These are phyloP conservation scores for Cutaneotrichosporon arboriforme DNA, from an alignment of 1,284 basidiomycete species.

Conservation along the genomic window DNA sequence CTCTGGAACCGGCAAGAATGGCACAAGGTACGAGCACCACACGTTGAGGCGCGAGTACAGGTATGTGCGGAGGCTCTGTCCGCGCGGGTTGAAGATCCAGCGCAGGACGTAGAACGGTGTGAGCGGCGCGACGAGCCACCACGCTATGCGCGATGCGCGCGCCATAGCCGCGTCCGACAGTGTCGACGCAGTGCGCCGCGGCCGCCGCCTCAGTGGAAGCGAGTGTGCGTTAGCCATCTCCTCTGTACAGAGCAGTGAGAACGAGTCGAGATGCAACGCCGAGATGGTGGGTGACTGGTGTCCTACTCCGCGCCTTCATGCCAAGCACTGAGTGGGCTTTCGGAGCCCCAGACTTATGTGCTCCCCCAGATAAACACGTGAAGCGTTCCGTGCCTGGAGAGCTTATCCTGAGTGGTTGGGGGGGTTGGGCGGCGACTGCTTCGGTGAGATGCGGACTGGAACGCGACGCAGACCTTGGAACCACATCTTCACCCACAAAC, in stretches of 20 bases:
- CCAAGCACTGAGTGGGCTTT: background rate
- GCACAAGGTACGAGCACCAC: background rate
- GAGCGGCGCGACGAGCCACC: background rate
- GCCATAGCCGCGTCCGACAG: background rate
- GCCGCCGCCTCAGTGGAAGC: background rate
- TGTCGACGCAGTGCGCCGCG: background rate
- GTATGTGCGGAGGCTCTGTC: background rate
- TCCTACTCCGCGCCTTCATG: too few species aligned
- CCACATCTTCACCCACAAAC: background rate
- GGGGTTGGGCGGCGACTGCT: background rate
- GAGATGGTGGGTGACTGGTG: background rate
- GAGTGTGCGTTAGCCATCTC: background rate
- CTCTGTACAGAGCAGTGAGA: background rate
- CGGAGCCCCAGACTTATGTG: background rate
- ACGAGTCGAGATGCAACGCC: background rate
- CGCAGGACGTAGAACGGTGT: background rate
- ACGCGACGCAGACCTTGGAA: background rate
- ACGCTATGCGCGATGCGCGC: background rate
- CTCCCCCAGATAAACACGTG: background rate
- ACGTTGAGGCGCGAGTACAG: background rate
- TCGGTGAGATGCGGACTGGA: background rate
- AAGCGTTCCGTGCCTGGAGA: background rate
- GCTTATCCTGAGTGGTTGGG: too few species aligned
- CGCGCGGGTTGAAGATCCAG: background rate
- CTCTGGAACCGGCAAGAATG: conserved; percentile 1